These are phyloP conservation scores for Chaetomium sp. DNA, from an alignment of 2,329 filamentous ascomycete genomes.

Conservation along the genomic window DNA sequence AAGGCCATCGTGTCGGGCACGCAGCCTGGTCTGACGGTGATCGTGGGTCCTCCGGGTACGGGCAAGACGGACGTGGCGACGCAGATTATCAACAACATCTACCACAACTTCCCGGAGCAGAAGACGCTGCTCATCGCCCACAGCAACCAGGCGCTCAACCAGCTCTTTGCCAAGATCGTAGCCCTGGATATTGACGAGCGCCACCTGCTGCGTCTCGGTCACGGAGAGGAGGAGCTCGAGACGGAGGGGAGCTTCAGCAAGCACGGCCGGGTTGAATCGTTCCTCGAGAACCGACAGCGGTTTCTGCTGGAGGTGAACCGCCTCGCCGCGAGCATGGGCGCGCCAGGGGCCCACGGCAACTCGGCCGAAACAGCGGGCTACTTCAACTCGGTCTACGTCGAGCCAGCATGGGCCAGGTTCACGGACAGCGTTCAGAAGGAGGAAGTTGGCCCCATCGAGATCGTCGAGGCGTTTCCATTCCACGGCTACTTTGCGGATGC, in stretches of 20 bases:
- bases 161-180: conserved; percentile 97
- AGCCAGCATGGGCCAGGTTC: conserved; percentile 84
- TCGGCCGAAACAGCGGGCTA: conserved; percentile 96
- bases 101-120: conserved; percentile 93
- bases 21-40: conserved; percentile 86
- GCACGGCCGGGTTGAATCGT: conserved; percentile 88
- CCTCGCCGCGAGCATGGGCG: conserved; percentile 75
- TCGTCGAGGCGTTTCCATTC: conserved; percentile 78
- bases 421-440: conserved; percentile 56
- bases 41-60: conserved; percentile 92
- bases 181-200: conserved; percentile 91
- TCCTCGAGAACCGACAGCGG: conserved; percentile 76
- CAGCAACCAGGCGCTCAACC: conserved; percentile 96
- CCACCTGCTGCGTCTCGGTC: conserved; percentile 84
- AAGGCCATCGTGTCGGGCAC: conserved; percentile 91
- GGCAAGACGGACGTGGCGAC: conserved; percentile 99
- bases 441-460: conserved; percentile 50
- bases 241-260: conserved; percentile 88
- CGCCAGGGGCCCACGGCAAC: conserved; percentile 88
- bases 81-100: conserved; percentile 98
- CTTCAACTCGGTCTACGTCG: conserved; percentile 87
- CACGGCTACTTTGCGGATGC: conserved; percentile 80
- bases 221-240: conserved; percentile 89
- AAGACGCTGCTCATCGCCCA: conserved; percentile 89
- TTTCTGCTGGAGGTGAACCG: conserved; percentile 80